Evolutionary conservation across 169 alveolate genomes (phyloP), one percentile per base, ranked within the genome.

Genomic region (Eimeria praecox): DNA sequence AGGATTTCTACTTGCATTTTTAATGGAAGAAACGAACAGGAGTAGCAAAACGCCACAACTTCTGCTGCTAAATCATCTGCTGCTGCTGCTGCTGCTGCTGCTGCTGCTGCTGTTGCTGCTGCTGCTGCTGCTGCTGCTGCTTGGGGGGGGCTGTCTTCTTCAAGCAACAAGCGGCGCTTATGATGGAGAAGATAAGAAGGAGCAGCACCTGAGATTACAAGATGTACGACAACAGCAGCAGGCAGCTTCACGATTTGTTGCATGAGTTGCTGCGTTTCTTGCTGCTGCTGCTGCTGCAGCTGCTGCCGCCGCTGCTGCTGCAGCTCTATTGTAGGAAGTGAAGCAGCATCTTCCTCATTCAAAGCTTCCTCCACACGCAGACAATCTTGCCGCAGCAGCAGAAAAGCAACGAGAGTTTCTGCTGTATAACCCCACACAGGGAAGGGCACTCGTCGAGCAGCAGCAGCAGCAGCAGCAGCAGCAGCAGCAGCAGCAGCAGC

Each of bases 391-490:
- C 90, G 90, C 38, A 80, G 71, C 90, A 42, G 42, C 90, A 80
- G 38, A 44, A 44, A 80, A 24, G 90, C 62, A 4, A 40, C 49
- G 12, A 80, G 69, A 27, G 90, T 62, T n/a, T 80, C 90, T 42
- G 69, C 90, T 49, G 90, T 69, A 9, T 64, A 44, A 10, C 90
- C 90, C 90, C 90, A 80, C n/a, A 80, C 90, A 44, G 90, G 69
- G n/a, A 80, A 80, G 22, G 90, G 90, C 33, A 80, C 69, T 10
- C 40, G 33, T 44, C 90, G 64, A 18, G 90, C 90, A 20, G 90
- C 90, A 27, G 90, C 90, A 44, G 90, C 90, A 20, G 90, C 90
- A 14, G 90, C 90, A 44, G 40, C 90, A 16, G n/a, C 69, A 4
- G 64, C 40, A 8, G 90, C 24, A n/a, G 5, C 33, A 14, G 30